Evolutionary conservation across 352 stramenopile species (phyloP).

Genomic region (Globisporangium camurandrum): DNA sequence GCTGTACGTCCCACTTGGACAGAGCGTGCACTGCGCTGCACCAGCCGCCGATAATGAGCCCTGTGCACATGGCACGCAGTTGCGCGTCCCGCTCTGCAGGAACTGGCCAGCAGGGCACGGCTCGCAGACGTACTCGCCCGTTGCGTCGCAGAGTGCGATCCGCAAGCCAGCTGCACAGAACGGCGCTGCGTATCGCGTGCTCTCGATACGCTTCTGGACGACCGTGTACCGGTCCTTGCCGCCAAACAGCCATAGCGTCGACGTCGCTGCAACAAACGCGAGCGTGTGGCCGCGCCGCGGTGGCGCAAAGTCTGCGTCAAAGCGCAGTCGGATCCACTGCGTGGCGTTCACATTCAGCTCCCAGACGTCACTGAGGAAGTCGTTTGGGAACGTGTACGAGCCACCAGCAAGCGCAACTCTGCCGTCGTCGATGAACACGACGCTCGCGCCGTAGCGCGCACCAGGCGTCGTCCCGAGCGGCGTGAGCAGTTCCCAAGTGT

Average conservation of each 20-base stretch:
- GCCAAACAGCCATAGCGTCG: constrained; percentile 43
- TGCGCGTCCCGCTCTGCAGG: constrained; percentile 42
- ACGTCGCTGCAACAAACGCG: constrained; percentile 26
- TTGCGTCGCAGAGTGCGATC: constrained; percentile 45
- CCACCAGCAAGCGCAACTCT: constrained; percentile 51
- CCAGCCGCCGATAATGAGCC: constrained; percentile 39
- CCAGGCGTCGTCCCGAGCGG: constrained; percentile 41
- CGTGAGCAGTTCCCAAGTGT: constrained; percentile 46
- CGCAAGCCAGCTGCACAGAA: constrained; percentile 37
- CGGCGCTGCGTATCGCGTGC: constrained; percentile 41
- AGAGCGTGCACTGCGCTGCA: constrained; percentile 35
- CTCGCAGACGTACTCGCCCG: constrained; percentile 51
- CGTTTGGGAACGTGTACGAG: constrained; percentile 67
- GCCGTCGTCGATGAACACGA: constrained; percentile 50
- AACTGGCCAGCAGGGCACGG: constrained; percentile 53
- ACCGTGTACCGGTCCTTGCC: constrained; percentile 56
- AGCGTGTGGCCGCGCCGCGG: constrained; percentile 47
- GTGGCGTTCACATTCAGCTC: constrained; percentile 62
- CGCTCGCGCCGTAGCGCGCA: constrained; percentile 45
- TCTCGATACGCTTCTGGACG: constrained; percentile 40
- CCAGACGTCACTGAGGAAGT: constrained; percentile 67
- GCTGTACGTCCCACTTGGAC: constrained; percentile 42
- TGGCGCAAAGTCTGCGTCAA: constrained; percentile 37
- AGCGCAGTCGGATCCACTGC: constrained; percentile 54
- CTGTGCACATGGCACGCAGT: constrained; percentile 31